Conservation (phyloP, 2,329 filamentous ascomycete species). For the Fusarium chaquense region DNA sequence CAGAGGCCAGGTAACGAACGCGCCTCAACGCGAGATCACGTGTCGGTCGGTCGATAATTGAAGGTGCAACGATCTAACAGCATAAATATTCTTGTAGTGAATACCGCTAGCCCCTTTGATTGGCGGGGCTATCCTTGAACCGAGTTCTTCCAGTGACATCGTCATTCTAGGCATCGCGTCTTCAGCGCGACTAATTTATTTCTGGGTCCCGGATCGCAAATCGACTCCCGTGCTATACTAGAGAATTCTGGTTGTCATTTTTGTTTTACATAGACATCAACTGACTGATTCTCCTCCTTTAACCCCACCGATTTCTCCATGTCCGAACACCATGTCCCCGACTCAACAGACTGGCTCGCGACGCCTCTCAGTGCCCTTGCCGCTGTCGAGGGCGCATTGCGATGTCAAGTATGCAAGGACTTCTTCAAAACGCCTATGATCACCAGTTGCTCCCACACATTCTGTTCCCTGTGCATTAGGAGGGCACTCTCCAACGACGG, state of each 20-base stretch:
- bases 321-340: slow-evolving; percentile 64
- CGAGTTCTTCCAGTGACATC: slow-evolving; percentile 4
- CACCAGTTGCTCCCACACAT: slow-evolving; percentile 94
- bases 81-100: background rate
- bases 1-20: slow-evolving; percentile 25
- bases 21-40: slow-evolving; percentile 53
- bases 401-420: slow-evolving; percentile 98
- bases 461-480: slow-evolving; percentile 96
- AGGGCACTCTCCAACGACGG: slow-evolving; percentile 84
- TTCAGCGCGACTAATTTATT: slow-evolving; percentile 39
- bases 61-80: background rate
- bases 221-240: background rate
- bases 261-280: background rate
- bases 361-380: slow-evolving; percentile 76
- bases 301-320: slow-evolving; percentile 35
- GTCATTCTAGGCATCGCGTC: slow-evolving; percentile 42
- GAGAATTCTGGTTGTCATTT: slow-evolving; percentile 2
- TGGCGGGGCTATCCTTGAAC: slow-evolving; percentile 6
- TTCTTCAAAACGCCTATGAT: slow-evolving; percentile 96
- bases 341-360: slow-evolving; percentile 86
- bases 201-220: slow-evolving; percentile 13
- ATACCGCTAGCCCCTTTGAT: too few relatives aligned
- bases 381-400: slow-evolving; percentile 83
- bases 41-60: slow-evolving; percentile 22
- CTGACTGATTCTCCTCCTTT: background rate